A percentile compares a stretch with the other conserved stretches of the same genome.
These are phyloP conservation scores for Cladobotryum mycophilum DNA, from an alignment of 2,329 filamentous ascomycete species.

Conservation along the genomic window DNA sequence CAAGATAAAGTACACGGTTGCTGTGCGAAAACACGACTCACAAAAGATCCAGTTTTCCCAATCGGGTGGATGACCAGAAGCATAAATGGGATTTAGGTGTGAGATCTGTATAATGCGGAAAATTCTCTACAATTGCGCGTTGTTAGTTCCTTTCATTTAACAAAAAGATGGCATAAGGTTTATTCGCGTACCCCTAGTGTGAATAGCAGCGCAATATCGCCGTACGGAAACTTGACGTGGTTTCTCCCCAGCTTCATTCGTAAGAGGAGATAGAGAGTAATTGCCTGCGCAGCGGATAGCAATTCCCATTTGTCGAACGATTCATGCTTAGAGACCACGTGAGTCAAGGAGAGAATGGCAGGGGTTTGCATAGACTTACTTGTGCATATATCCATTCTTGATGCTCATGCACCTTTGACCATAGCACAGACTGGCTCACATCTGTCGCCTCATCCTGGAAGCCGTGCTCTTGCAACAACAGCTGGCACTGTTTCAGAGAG, in stretches of 20 bases:
- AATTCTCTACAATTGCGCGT: too few relatives aligned
- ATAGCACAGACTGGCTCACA: neutral
- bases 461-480: too few relatives aligned
- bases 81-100: too few relatives aligned
- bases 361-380: neutral
- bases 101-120: too few relatives aligned
- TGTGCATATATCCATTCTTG: slow-evolving; percentile 9
- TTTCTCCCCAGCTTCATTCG: slow-evolving; percentile 3
- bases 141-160: too few relatives aligned
- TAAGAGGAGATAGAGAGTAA: slow-evolving; percentile 1
- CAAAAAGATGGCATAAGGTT: too few relatives aligned
- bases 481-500: too few relatives aligned
- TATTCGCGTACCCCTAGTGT: slow-evolving; percentile 2
- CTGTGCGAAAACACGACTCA: slow-evolving; percentile 5
- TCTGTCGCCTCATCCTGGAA: too few relatives aligned
- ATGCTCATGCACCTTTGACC: slow-evolving; percentile 6
- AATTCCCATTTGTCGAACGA: slow-evolving; percentile 1
- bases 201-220: slow-evolving; percentile 8
- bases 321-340: neutral
- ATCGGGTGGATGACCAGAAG: neutral
- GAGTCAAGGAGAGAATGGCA: too few relatives aligned
- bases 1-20: neutral
- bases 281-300: slow-evolving; percentile 2
- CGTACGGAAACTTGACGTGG: neutral
- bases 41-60: slow-evolving; percentile 4